phyloP scores from a whole-genome alignment of 192 early-diverging fungal genomes.

The Linnemannia schmuckeri region DNA sequence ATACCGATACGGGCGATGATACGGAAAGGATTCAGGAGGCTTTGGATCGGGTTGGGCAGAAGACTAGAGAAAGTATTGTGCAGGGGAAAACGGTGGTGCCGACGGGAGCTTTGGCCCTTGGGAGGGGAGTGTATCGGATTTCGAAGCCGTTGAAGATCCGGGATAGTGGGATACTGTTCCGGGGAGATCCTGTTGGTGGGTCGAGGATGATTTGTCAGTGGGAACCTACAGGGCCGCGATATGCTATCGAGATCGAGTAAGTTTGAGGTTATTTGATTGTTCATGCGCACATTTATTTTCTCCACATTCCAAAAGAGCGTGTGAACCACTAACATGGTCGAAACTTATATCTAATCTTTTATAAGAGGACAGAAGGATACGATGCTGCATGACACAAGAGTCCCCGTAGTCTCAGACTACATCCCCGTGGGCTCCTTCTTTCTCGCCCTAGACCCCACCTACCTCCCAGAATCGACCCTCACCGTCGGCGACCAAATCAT shows the following conservation, averaged over 20 bases:
- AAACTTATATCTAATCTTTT: neutral
- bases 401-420: constrained; percentile 54
- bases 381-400: constrained; percentile 31
- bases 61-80: neutral
- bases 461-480: constrained; percentile 10
- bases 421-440: constrained; percentile 58
- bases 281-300: neutral
- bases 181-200: constrained; percentile 56
- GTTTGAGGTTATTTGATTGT: neutral
- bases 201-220: constrained; percentile 55
- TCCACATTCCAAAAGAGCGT: neutral
- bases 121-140: constrained; percentile 54
- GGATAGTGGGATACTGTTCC: constrained; percentile 54
- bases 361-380: constrained; percentile 45
- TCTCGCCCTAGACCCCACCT: constrained; percentile 35
- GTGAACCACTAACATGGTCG: neutral
- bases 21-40: constrained; percentile 57
- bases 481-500: constrained; percentile 54
- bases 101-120: constrained; percentile 51
- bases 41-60: constrained; percentile 28
- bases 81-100: constrained; percentile 9
- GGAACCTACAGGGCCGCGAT: constrained; percentile 33
- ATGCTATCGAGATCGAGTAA: constrained; percentile 54
- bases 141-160: constrained; percentile 43
- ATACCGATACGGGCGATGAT: constrained; percentile 50